phyloP scores from a whole-genome alignment of 371 early-diverging fungal genomes.

The Apophysomyces elegans region DNA sequence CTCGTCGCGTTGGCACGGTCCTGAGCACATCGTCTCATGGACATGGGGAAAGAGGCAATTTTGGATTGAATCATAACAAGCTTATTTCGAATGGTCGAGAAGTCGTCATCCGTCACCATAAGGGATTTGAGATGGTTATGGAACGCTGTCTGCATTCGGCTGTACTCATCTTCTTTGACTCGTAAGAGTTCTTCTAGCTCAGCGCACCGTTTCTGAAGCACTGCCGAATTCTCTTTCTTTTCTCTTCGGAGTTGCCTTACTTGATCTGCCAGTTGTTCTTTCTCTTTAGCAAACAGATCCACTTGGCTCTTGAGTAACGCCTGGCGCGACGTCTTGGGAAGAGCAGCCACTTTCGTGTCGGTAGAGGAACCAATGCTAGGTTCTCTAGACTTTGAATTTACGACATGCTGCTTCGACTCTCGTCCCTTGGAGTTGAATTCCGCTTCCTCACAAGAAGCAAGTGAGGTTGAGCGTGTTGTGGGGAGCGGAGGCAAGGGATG shows the following conservation, averaged over 20 bases:
- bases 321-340: background rate
- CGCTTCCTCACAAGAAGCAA: background rate
- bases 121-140: conserved; percentile 42
- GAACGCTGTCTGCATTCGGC: conserved; percentile 43
- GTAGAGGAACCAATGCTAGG: background rate
- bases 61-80: conserved; percentile 45
- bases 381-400: background rate
- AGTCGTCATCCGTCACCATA: conserved; percentile 50
- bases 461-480: conserved; percentile 1
- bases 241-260: background rate
- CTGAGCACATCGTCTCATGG: conserved; percentile 40
- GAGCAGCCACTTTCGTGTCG: background rate
- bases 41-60: conserved; percentile 39
- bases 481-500: background rate
- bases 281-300: background rate
- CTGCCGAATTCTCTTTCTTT: background rate
- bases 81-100: conserved; percentile 41
- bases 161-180: conserved; percentile 40
- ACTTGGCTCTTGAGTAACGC: conserved; percentile 1
- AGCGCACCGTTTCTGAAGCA: conserved; percentile 23
- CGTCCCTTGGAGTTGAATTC: background rate
- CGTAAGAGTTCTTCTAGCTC: conserved; percentile 34
- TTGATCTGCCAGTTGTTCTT: conserved; percentile 4
- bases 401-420: background rate
- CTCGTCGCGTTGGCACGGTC: conserved; percentile 27